Base-by-base conservation (phyloP, 305 asterid species). In the Caryopteris hybrid region DNA sequence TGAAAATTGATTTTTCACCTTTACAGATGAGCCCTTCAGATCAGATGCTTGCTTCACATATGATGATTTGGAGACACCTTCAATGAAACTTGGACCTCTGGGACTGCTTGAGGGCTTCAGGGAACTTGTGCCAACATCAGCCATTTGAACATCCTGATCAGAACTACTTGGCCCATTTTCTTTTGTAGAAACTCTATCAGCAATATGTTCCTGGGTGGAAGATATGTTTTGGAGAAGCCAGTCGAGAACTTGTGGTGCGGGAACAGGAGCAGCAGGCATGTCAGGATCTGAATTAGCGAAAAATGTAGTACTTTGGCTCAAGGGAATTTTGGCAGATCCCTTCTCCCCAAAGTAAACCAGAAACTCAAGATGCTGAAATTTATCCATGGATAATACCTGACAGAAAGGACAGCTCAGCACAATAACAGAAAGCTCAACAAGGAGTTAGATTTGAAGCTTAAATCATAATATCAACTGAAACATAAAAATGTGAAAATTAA, bases 211-310 rank as follows among this genome's bases (percentile, higher is more conserved):
- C 85, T 87, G 87, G 56, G 98, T 76, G 72, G 95, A 78, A 39
- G 94, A 82, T 69, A 95, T 85, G 75, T 74, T 89, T 68, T 89
- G 92, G 66, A 95, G 74, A 79, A 95, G 91, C 97, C 97, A 95
- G 18, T 89, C 96, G 10, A 89, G 92, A 78, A 95, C 92, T 83
- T 95, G 98, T 50, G 98, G 66, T 29, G 89, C 98, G 56, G 94
- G 90, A 71, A 89, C 95, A 62, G 99, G 99, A 73, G 80, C 97
- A 71, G 96, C 98, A 38, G 97, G 98, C 99, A 95, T 95, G 78
- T 91, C 95, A 20, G 98, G 97, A 73, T 95, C 98, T 21, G 98
- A 95, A 83, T 95, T 95, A 17, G 98, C 96, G 64, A 91, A 95
- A 78, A 91, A 95, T 13, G 98, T 96, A 68, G 97, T 83, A 60